These are phyloP conservation scores for Periconia sp. DNA, from an alignment of 2,329 filamentous ascomycete genomes.

Conservation along the genomic window DNA sequence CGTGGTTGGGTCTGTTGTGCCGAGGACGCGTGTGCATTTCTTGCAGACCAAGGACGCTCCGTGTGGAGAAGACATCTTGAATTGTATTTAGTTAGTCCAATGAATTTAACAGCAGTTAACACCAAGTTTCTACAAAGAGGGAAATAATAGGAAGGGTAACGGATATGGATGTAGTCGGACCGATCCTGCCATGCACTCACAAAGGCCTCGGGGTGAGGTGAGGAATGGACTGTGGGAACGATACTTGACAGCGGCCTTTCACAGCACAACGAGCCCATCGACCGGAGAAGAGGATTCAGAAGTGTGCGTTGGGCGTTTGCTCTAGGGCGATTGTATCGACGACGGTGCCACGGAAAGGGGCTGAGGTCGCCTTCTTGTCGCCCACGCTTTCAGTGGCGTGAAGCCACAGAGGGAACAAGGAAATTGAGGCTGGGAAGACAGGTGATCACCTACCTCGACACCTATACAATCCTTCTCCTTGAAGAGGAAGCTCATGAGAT, in stretches of 20 bases:
- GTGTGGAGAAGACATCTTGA: not conserved
- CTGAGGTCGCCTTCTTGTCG: slow-evolving; percentile 59
- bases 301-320: slow-evolving; percentile 32
- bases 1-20: slow-evolving; percentile 45
- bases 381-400: slow-evolving; percentile 33
- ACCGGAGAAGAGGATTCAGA: slow-evolving; percentile 31
- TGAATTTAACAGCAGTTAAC: not conserved
- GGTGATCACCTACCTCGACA: slow-evolving; percentile 45
- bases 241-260: slow-evolving; percentile 27
- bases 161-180: slow-evolving; percentile 29
- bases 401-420: not conserved
- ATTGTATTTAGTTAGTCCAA: slow-evolving; percentile 10
- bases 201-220: slow-evolving; percentile 24
- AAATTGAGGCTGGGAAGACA: not conserved
- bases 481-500: slow-evolving; percentile 76
- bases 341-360: slow-evolving; percentile 49
- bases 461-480: slow-evolving; percentile 64
- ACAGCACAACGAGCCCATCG: slow-evolving; percentile 31
- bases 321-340: slow-evolving; percentile 64
- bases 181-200: slow-evolving; percentile 35
- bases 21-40: slow-evolving; percentile 40
- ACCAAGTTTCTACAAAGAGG: not conserved
- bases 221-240: slow-evolving; percentile 35
- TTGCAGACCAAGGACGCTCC: slow-evolving; percentile 37
- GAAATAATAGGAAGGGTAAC: not conserved